These are phyloP conservation scores for Phytophthora sansomeana DNA, from an alignment of 352 stramenopile genomes.

Conservation along the genomic window DNA sequence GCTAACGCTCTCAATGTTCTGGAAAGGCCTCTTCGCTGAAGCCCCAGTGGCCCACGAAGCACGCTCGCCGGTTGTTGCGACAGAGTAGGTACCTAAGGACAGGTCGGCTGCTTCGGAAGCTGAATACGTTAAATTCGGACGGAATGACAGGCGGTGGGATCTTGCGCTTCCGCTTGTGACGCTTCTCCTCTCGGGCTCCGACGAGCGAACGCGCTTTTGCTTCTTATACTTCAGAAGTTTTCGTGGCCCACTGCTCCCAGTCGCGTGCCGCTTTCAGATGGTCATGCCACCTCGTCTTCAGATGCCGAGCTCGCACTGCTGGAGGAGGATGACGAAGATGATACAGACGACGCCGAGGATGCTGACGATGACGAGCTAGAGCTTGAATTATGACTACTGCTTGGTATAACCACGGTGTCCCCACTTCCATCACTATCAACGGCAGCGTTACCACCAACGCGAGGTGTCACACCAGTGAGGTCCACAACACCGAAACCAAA, in stretches of 20 bases:
- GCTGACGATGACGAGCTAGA: constrained; percentile 29
- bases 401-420: constrained; percentile 32
- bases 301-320: constrained; percentile 41
- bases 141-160: constrained; percentile 37
- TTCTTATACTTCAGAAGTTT: constrained; percentile 40
- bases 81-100: constrained; percentile 66
- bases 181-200: constrained; percentile 15
- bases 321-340: constrained; percentile 29
- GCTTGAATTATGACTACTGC: constrained; percentile 32
- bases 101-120: constrained; percentile 51
- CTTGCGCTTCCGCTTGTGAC: constrained; percentile 29
- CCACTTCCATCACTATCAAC: constrained; percentile 42
- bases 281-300: too few species aligned
- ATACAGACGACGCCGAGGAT: constrained; percentile 8
- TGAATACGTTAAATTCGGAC: constrained; percentile 59
- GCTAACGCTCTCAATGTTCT: constrained; percentile 43
- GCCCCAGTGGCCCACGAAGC: constrained; percentile 66
- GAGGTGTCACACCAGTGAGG: constrained; percentile 11
- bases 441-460: constrained; percentile 2
- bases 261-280: constrained; percentile 26
- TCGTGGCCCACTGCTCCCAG: constrained; percentile 15
- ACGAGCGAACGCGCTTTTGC: constrained; percentile 22
- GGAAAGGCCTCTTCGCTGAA: constrained; percentile 72
- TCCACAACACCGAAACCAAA: constrained; percentile 31
- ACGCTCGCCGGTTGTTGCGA: constrained; percentile 53